Evolutionary conservation across 208 protist genomes (phyloP).

Genomic region (Leptomonas pyrrhocoris): DNA sequence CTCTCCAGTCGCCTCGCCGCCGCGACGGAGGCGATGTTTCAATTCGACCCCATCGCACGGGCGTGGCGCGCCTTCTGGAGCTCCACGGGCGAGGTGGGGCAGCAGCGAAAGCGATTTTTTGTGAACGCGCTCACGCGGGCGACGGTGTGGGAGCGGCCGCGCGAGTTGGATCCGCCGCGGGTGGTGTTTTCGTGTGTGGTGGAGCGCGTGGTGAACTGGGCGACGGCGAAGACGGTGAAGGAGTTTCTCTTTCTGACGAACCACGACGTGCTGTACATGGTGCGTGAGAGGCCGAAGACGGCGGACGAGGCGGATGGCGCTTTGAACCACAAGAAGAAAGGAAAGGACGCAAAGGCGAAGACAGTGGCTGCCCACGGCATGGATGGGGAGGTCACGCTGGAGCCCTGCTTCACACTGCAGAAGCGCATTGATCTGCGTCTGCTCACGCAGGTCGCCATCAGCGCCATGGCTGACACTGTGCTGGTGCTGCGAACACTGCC

Average conservation of each 20-base stretch:
- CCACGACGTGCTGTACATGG: conserved; percentile 37
- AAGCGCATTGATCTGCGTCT: conserved; percentile 77
- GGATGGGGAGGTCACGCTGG: conserved; percentile 2
- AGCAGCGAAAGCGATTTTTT: conserved; percentile 55
- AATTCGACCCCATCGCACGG: conserved; percentile 60
- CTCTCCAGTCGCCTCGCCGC: conserved; percentile 36
- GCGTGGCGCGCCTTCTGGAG: conserved; percentile 67
- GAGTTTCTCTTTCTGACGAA: conserved; percentile 43
- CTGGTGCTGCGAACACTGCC: conserved; percentile 71
- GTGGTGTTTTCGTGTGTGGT: conserved; percentile 52
- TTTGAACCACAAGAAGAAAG: not conserved
- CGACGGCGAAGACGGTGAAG: conserved; percentile 36
- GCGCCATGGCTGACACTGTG: conserved; percentile 65
- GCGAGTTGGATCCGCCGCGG: conserved; percentile 39
- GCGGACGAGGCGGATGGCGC: conserved; percentile 3
- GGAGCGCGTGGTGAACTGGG: conserved; percentile 49
- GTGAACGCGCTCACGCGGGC: conserved; percentile 43
- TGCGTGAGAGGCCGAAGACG: conserved; percentile 18
- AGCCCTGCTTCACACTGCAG: conserved; percentile 35
- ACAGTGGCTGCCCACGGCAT: not conserved
- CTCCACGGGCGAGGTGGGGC: conserved; percentile 31
- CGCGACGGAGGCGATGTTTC: conserved; percentile 34
- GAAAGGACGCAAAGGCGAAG: not conserved
- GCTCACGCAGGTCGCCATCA: conserved; percentile 62
- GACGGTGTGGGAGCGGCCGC: conserved; percentile 44